Conservation (phyloP, 495 filamentous ascomycete genomes). For the Elasticomyces elasticus region DNA sequence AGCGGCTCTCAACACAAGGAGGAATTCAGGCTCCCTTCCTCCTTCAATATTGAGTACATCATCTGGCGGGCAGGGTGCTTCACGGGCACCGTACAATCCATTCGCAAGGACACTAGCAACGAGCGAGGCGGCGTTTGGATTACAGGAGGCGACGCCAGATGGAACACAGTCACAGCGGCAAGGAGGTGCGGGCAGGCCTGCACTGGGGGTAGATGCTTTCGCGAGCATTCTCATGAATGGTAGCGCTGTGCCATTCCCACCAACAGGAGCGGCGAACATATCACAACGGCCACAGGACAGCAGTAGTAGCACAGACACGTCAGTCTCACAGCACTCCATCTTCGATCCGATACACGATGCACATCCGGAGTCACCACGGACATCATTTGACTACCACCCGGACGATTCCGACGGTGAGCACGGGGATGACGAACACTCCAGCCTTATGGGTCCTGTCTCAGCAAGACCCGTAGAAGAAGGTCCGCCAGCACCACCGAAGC, state of each 20-base stretch:
- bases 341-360: slow-evolving; percentile 29
- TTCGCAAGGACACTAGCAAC: slow-evolving; percentile 31
- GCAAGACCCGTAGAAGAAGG: slow-evolving; percentile 17
- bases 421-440: slow-evolving; percentile 26
- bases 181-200: slow-evolving; percentile 10
- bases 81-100: slow-evolving; percentile 24
- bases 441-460: slow-evolving; percentile 20
- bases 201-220: slow-evolving; percentile 32
- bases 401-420: slow-evolving; percentile 25
- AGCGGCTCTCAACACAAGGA: slow-evolving; percentile 15
- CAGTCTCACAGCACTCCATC: slow-evolving; percentile 30
- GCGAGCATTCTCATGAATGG: slow-evolving; percentile 32
- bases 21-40: slow-evolving; percentile 8
- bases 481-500: slow-evolving; percentile 27
- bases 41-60: background rate
- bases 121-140: slow-evolving; percentile 22
- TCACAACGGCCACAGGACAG: slow-evolving; percentile 22
- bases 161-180: background rate
- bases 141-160: background rate
- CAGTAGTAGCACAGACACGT: slow-evolving; percentile 33
- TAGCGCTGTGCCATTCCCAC: slow-evolving; percentile 19
- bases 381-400: slow-evolving; percentile 26
- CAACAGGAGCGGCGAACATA: slow-evolving; percentile 4
- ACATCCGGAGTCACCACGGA: slow-evolving; percentile 28
- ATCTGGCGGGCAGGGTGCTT: background rate